phyloP scores from a whole-genome alignment of 2,329 filamentous ascomycete genomes.

The Aspergillus puulaauensis region DNA sequence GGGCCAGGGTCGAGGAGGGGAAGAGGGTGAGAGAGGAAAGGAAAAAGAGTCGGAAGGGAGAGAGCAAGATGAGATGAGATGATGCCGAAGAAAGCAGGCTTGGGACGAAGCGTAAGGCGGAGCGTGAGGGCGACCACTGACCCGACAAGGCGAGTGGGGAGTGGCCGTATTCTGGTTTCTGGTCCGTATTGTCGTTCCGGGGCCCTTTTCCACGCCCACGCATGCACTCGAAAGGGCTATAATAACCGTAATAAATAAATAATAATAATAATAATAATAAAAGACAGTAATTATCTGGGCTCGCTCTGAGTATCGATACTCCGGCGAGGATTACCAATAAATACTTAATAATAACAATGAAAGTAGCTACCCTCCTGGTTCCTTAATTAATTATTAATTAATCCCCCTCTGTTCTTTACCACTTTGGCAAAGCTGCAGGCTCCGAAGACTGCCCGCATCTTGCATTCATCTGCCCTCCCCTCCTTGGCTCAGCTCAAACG shows the following conservation, averaged over 20 bases:
- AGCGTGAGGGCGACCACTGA: slow-evolving; percentile 8
- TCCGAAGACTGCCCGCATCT: slow-evolving; percentile 1
- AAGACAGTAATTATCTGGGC: not conserved
- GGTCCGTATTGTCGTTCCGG: slow-evolving; percentile 17
- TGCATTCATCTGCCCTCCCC: not conserved
- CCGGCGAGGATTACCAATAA: slow-evolving; percentile 8
- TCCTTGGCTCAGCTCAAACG: not conserved
- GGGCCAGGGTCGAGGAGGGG: slow-evolving; percentile 8
- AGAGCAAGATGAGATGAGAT: slow-evolving; percentile 25
- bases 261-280: slow-evolving; percentile 1
- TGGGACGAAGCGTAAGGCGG: slow-evolving; percentile 20
- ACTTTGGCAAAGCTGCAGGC: slow-evolving; percentile 8
- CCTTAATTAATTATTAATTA: too few relatives aligned
- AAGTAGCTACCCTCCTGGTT: slow-evolving; percentile 3
- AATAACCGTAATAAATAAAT: slow-evolving; percentile 8
- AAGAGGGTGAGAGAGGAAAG: slow-evolving; percentile 12
- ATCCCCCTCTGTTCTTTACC: not conserved
- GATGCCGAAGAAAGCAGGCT: slow-evolving; percentile 25
- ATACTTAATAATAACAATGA: slow-evolving; percentile 9
- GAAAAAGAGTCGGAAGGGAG: slow-evolving; percentile 16
- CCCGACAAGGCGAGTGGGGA: slow-evolving; percentile 17
- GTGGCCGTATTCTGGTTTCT: slow-evolving; percentile 3
- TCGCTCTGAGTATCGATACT: not conserved
- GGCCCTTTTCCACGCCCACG: slow-evolving; percentile 19
- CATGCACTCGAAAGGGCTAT: not conserved